phyloP scores from a whole-genome alignment of 805 yeast species.

The Saccharomycopsis lassenensis region DNA sequence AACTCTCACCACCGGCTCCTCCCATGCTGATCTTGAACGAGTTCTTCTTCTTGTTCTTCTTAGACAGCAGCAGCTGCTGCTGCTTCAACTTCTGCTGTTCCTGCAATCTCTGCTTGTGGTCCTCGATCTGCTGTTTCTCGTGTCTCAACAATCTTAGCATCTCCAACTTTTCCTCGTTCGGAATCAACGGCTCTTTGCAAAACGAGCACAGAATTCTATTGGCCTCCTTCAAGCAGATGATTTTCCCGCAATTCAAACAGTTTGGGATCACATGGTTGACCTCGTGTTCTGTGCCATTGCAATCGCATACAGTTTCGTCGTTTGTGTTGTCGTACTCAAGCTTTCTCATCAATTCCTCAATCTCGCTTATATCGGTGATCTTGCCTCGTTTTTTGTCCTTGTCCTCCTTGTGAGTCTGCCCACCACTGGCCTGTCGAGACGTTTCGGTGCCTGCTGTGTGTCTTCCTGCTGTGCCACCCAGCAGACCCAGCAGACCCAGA shows the following conservation, averaged over 20 bases:
- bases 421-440: neutral
- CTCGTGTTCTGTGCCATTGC: constrained; percentile 85
- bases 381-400: constrained; percentile 31
- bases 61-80: constrained; percentile 14
- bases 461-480: too few species aligned
- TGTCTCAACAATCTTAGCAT: constrained; percentile 40
- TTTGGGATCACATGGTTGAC: constrained; percentile 85
- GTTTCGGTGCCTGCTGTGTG: neutral
- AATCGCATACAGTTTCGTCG: constrained; percentile 43
- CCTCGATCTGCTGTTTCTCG: constrained; percentile 38
- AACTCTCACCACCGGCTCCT: constrained; percentile 46
- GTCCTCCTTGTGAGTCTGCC: too few species aligned
- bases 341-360: constrained; percentile 50
- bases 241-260: constrained; percentile 88
- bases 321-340: constrained; percentile 31
- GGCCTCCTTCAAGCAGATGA: constrained; percentile 85
- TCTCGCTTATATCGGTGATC: constrained; percentile 48
- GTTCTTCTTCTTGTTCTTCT: constrained; percentile 30
- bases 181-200: constrained; percentile 62
- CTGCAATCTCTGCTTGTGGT: constrained; percentile 13
- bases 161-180: constrained; percentile 47
- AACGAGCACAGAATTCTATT: constrained; percentile 70
- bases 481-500: too few species aligned
- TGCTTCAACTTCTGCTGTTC: constrained; percentile 13
- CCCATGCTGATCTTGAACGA: constrained; percentile 42